Base-by-base conservation (phyloP, 441 rosid genomes). In the Flueggea neowawraea region DNA sequence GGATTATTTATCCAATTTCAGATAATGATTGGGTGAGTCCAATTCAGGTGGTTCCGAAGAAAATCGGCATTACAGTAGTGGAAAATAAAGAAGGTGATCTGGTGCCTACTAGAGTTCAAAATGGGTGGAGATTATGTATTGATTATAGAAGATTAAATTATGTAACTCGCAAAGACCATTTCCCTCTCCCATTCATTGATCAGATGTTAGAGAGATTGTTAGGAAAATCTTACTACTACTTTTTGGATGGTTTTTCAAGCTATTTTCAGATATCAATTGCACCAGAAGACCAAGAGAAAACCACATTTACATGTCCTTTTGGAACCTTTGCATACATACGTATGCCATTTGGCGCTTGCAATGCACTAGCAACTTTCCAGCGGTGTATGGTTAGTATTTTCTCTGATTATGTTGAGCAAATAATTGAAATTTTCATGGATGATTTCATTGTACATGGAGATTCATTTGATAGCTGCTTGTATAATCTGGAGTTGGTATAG, bases 41-140 rank as follows among this genome's bases (percentile, higher is more conserved):
- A 5, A 13, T 54, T 16, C 58, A 54, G 6, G 58, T 54, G 32
- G 58, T 54, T 54, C 32, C 32, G n/a, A 54, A 54, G 31, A 54
- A 54, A 22, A 31, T 13, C 6, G 28, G 58, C 5, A 4, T 54
- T 12, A 54, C 32, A 0, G 22, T 54, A 22, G 14, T 54, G 1
- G 39, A 13, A 54, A 54, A 54, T 54, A 22, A 54, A 12, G 22
- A 54, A 22, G 22, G 22, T 6, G 58, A 54, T 11, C 2, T 6
- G 58, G 22, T 54, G 4, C 58, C 58, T 28, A 54, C 13, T 1
- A 6, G 5, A 17, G 6, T 31, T 17, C 32, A 7, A 4, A 54
- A 17, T 16, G 58, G 58, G 13, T 54, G 58, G 58, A 16, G 58
- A 6, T 1, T 54, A 5, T 54, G 3, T 28, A 54, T 54, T 16